Percentiles rank a stretch among this genome's conserved stretches.
These are phyloP conservation scores for Trametes gibbosa DNA, from an alignment of 768 basidiomycete species.

Conservation along the genomic window DNA sequence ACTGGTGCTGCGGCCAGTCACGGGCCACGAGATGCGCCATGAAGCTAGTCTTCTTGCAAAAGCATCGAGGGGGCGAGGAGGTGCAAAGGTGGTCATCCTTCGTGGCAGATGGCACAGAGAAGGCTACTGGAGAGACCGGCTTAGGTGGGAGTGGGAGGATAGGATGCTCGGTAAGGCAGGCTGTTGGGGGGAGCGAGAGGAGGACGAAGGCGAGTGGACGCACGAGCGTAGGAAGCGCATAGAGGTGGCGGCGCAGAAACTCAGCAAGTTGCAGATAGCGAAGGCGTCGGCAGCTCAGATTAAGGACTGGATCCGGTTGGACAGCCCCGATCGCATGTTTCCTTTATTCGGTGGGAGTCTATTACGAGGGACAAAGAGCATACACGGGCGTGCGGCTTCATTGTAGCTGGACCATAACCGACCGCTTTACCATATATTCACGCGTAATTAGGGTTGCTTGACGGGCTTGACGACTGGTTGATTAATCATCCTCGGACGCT, in stretches of 20 bases:
- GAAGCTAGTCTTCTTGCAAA: neutral
- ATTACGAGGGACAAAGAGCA: neutral
- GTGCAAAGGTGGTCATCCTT: neutral
- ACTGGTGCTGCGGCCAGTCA: neutral
- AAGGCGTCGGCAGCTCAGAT: neutral
- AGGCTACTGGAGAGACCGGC: constrained; percentile 10
- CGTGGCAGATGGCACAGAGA: constrained; percentile 2
- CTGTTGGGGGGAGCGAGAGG: constrained; percentile 5
- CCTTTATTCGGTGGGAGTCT: neutral
- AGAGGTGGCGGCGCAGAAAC: neutral
- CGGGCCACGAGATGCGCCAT: neutral
- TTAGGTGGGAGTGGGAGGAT: constrained; percentile 12
- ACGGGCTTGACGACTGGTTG: too few relatives aligned
- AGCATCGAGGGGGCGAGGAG: neutral
- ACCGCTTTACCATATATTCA: neutral
- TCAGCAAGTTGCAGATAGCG: neutral
- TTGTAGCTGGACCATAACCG: neutral
- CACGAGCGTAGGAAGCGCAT: constrained; percentile 6
- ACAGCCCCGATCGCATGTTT: neutral
- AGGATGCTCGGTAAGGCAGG: neutral
- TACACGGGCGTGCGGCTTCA: neutral
- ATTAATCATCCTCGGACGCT: too few relatives aligned
- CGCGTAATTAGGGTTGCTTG: neutral
- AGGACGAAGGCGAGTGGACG: constrained; percentile 10
- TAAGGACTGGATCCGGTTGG: neutral